Evolutionary conservation across 192 early-diverging fungal species (phyloP), one percentile per base, ranked within the genome.

Genomic region (Entomortierella parvispora): DNA sequence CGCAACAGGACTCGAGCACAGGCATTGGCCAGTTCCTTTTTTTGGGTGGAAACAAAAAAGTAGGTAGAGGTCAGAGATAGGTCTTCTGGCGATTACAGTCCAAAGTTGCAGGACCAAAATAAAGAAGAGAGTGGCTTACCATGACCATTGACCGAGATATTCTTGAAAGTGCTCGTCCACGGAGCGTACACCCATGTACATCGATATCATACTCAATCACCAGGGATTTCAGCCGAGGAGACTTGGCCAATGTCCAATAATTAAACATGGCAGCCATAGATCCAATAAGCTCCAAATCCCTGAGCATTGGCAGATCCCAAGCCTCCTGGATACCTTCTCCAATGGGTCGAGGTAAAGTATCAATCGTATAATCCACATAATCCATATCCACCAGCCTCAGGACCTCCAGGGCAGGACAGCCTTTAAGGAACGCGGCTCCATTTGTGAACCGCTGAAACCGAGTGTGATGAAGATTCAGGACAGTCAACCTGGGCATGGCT

Each of bases 11-110:
- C 18, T 47, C 23, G 20, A 71, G 69, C 29, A 20, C 11, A 32
- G 69, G 61, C 31, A 71, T 10, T 12, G 18, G n/a, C 69, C 69
- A 71, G 26, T 29, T 58, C 69, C 69, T 71, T 31, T 33, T 23
- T n/a, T n/a, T n/a, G n/a, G n/a, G n/a, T n/a, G n/a, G 25, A 40
- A 3, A 25, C 10, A 22, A 14, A 56, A 11, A 56, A 11, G 10
- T 6, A 42, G n/a, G 34, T 11, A 12, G 5, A 8, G 5, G 15
- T 40, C 18, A 9, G 54, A 22, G 22, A 56, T 20, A 56, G 34
- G 54, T n/a, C n/a, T n/a, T n/a, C n/a, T n/a, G n/a, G n/a, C n/a
- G n/a, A n/a, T n/a, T n/a, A n/a, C n/a, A n/a, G n/a, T n/a, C n/a
- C n/a, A n/a, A 17, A 34, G 34, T 20, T 33, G 32, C 28, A 22